These are phyloP conservation scores for Ulvella scutata DNA, from an alignment of 139 green algal species.

Conservation along the genomic window DNA sequence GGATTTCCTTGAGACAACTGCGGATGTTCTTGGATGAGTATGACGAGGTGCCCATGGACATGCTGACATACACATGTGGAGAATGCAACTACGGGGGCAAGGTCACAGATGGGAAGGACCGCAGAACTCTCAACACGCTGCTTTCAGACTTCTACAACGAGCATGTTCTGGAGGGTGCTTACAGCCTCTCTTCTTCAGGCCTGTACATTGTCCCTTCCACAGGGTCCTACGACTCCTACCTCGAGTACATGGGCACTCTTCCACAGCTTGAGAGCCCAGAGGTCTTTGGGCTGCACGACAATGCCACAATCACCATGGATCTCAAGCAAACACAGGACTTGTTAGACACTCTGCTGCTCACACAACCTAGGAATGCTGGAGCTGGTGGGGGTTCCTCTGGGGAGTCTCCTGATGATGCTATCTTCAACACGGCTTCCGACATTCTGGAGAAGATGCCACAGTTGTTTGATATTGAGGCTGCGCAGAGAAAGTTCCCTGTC, in stretches of 20 bases:
- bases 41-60: slow-evolving; percentile 46
- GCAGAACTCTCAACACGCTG: slow-evolving; percentile 56
- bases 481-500: slow-evolving; percentile 38
- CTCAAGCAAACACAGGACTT: slow-evolving; percentile 42
- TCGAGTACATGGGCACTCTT: slow-evolving; percentile 39
- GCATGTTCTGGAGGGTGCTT: neutral
- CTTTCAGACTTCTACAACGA: slow-evolving; percentile 46
- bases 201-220: slow-evolving; percentile 32
- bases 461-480: slow-evolving; percentile 46
- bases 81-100: slow-evolving; percentile 37
- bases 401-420: slow-evolving; percentile 9
- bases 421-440: neutral
- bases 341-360: slow-evolving; percentile 35
- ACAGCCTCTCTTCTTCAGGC: slow-evolving; percentile 21
- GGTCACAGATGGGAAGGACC: slow-evolving; percentile 61
- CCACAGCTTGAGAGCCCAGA: slow-evolving; percentile 41
- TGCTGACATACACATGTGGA: slow-evolving; percentile 40
- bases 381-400: slow-evolving; percentile 11
- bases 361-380: slow-evolving; percentile 22
- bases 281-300: slow-evolving; percentile 60
- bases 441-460: slow-evolving; percentile 32
- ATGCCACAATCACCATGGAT: slow-evolving; percentile 60
- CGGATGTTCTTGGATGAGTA: slow-evolving; percentile 72
- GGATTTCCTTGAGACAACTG: slow-evolving; percentile 57
- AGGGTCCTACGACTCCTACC: slow-evolving; percentile 20